Evolutionary conservation across 1,139 yeast species (phyloP).

Genomic region (Keqinozyma sinolaborantium): DNA sequence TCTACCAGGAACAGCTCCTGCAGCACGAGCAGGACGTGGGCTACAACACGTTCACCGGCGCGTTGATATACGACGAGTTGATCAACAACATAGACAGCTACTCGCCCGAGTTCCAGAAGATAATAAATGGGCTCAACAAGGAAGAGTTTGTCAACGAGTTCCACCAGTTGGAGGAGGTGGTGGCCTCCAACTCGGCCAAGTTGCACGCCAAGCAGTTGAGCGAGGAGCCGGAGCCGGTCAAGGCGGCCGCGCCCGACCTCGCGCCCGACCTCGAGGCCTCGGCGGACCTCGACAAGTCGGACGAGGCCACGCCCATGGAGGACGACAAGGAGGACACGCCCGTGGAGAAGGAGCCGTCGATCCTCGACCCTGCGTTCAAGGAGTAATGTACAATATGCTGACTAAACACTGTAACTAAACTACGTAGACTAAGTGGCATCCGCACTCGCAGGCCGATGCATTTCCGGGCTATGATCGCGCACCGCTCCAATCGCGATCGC

Average conservation of each 20-base stretch:
- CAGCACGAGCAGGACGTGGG: constrained; percentile 13
- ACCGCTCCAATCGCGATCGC: too few relatives aligned
- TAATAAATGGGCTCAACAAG: constrained; percentile 18
- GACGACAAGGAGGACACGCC: constrained; percentile 14
- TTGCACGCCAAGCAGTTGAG: constrained; percentile 6
- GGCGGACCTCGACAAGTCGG: background rate
- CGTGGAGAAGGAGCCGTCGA: constrained; percentile 16
- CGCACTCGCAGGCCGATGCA: too few relatives aligned
- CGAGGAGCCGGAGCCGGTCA: constrained; percentile 3
- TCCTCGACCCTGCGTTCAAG: constrained; percentile 15
- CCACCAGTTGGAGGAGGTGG: constrained; percentile 21
- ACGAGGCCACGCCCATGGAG: constrained; percentile 12
- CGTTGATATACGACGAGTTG: constrained; percentile 24
- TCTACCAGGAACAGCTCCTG: constrained; percentile 15
- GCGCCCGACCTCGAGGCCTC: background rate
- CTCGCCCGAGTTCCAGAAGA: constrained; percentile 17
- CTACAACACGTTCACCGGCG: constrained; percentile 24
- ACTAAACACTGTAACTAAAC: too few relatives aligned
- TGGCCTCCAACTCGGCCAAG: constrained; percentile 9
- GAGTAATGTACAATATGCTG: too few relatives aligned
- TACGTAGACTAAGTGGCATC: too few relatives aligned
- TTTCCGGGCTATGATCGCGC: too few relatives aligned
- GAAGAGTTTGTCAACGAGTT: constrained; percentile 32
- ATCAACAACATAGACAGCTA: constrained; percentile 13
- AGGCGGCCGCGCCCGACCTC: background rate